Percentiles rank a stretch among this genome's conserved stretches.
These are phyloP conservation scores for Diutina siamensis DNA, from an alignment of 1,139 yeast species.

Conservation along the genomic window DNA sequence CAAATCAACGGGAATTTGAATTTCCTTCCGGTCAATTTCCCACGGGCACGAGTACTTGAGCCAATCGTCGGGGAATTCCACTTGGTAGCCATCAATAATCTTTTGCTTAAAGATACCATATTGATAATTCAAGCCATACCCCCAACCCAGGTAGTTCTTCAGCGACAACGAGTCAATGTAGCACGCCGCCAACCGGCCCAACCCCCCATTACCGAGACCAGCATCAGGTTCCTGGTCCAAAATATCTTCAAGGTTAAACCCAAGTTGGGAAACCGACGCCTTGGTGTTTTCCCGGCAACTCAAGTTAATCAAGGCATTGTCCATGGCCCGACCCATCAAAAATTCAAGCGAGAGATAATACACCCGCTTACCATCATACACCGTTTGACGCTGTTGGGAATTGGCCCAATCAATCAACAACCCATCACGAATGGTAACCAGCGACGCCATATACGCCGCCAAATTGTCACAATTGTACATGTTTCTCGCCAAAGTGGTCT, in stretches of 20 bases:
- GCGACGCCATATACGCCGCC: slow-evolving; percentile 89
- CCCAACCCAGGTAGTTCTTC: slow-evolving; percentile 90
- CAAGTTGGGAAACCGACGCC: slow-evolving; percentile 58
- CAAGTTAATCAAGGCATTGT: slow-evolving; percentile 82
- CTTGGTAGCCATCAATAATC: slow-evolving; percentile 87
- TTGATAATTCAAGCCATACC: slow-evolving; percentile 86
- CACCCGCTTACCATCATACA: slow-evolving; percentile 75
- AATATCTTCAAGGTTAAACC: slow-evolving; percentile 81
- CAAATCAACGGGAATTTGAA: slow-evolving; percentile 86
- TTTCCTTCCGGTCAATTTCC: slow-evolving; percentile 83
- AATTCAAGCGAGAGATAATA: slow-evolving; percentile 84
- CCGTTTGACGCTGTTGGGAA: slow-evolving; percentile 83
- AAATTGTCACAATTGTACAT: slow-evolving; percentile 84
- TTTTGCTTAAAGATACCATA: slow-evolving; percentile 90
- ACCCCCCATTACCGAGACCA: slow-evolving; percentile 90
- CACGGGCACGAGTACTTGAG: slow-evolving; percentile 79
- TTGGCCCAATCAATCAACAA: slow-evolving; percentile 83
- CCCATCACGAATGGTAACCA: slow-evolving; percentile 68
- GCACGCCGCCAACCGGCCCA: slow-evolving; percentile 92
- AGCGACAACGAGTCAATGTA: slow-evolving; percentile 83
- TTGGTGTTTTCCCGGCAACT: slow-evolving; percentile 38
- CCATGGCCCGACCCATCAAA: slow-evolving; percentile 92
- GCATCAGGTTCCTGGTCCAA: slow-evolving; percentile 87
- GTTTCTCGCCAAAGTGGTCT: slow-evolving; percentile 79
- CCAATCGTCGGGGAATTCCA: slow-evolving; percentile 94